Base-by-base conservation (phyloP, 2,329 filamentous ascomycete genomes). In the Fusarium sp. region DNA sequence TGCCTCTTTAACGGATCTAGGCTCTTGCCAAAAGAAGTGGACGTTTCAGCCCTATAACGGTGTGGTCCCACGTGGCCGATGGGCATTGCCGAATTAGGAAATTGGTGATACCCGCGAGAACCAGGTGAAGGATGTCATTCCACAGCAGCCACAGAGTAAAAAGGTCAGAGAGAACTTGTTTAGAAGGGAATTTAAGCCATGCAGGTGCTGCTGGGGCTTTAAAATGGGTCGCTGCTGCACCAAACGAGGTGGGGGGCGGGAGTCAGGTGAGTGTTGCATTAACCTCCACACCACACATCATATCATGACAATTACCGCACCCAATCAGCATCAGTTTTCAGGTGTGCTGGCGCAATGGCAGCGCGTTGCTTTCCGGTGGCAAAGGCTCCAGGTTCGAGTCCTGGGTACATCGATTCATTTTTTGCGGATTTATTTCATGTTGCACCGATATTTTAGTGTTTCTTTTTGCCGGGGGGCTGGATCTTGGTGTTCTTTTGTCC, bases 381-480 rank as follows among this genome's bases (percentile, higher is more conserved):
- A 72, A 75, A 78, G 74, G 74, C 55, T 78, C 69, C 72, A 77
- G 76, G 77, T 77, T 78, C 77, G 77, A 78, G 73, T 76, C 77
- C 75, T 76, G 73, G 71, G 71, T 44, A 61, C 65, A 77, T 33
- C 75, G 55, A 6, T 3, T 42, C 6, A 23, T 9, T 23, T 42
- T 42, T 42, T 20, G 38, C 18, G 38, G 7, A 9, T 23, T 42
- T 23, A 2, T 14, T 8, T 0, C 11, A 42, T 14, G 6, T 23
- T 23, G 4, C 18, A 14, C 18, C 38, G 11, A 4, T 6, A 14
- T 42, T 42, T 7, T 14, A 11, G 38, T 23, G 11, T 42, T 42
- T 42, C 11, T 14, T 42, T 42, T 42, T 42, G 11, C 6, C 18
- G 14, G 38, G 10, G 6, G 3, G 38, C 13, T 23, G 38, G 38